phyloP scores from a whole-genome alignment of 768 basidiomycete genomes.

The Hypholoma fasciculare region DNA sequence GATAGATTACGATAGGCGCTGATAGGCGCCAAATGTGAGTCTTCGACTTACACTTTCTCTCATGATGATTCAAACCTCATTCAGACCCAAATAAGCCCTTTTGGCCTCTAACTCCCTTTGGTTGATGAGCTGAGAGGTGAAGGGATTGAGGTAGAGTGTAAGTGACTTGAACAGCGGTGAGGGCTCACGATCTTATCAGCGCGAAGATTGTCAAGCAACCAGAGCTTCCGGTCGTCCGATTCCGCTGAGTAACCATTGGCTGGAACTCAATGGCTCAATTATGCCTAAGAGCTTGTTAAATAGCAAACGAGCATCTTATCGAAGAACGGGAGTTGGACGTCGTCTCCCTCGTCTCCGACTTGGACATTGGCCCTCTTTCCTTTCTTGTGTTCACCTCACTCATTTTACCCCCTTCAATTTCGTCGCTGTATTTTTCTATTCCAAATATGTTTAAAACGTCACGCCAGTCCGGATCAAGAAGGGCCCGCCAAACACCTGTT shows the following conservation, averaged over 20 bases:
- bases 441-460: not conserved
- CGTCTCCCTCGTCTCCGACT: not conserved
- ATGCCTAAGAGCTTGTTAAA: constrained; percentile 10
- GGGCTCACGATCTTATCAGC: not conserved
- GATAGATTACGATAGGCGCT: too few species aligned
- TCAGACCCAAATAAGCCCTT: too few species aligned
- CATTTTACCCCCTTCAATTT: not conserved
- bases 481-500: constrained; percentile 11
- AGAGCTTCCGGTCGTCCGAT: constrained; percentile 15
- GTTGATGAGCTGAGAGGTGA: too few species aligned
- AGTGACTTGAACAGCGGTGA: not conserved
- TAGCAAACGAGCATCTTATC: constrained; percentile 2
- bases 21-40: too few species aligned
- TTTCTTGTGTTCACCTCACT: not conserved
- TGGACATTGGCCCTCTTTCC: not conserved
- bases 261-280: constrained; percentile 9
- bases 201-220: constrained; percentile 19
- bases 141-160: not conserved
- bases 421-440: not conserved
- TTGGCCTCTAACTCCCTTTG: too few species aligned
- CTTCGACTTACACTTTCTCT: too few species aligned
- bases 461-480: not conserved
- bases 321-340: constrained; percentile 1
- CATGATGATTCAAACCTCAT: too few species aligned
- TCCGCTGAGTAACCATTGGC: constrained; percentile 16